These are phyloP conservation scores for Serendipita sp. DNA, from an alignment of 768 basidiomycete species.

Conservation along the genomic window DNA sequence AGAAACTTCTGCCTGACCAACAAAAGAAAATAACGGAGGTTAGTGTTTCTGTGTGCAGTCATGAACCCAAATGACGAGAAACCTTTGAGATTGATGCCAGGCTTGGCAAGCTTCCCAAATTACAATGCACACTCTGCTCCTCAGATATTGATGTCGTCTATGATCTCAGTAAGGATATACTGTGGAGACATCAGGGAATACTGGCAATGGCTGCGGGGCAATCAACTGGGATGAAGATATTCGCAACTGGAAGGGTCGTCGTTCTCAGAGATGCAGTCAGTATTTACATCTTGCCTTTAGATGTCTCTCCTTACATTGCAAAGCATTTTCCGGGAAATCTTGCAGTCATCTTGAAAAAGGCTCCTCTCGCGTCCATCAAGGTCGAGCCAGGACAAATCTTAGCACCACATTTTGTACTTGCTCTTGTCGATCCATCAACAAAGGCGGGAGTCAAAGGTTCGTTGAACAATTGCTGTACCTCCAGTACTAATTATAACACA, in stretches of 20 bases:
- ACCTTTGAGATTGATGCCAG: conserved; percentile 49
- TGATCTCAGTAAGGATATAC: conserved; percentile 47
- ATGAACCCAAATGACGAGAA: neutral
- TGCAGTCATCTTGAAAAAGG: conserved; percentile 56
- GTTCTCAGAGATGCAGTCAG: conserved; percentile 69
- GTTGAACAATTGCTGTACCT: too few species aligned
- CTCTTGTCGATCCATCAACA: conserved; percentile 47
- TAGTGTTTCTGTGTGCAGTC: conserved; percentile 13
- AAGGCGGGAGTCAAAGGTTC: conserved; percentile 41
- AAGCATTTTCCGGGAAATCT: conserved; percentile 64
- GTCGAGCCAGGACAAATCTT: conserved; percentile 32
- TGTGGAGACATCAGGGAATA: conserved; percentile 45
- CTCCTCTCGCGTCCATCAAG: conserved; percentile 31
- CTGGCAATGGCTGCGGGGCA: conserved; percentile 42
- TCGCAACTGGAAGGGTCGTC: conserved; percentile 65
- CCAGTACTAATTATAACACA: too few species aligned
- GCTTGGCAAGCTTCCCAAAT: conserved; percentile 43
- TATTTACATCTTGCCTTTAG: conserved; percentile 1
- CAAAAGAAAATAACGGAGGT: conserved; percentile 80
- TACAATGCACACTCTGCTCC: conserved; percentile 54
- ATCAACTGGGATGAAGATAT: conserved; percentile 48
- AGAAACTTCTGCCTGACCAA: conserved; percentile 81
- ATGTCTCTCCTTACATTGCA: conserved; percentile 6
- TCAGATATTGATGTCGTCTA: conserved; percentile 65
- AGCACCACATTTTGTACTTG: conserved; percentile 52